Conservation (phyloP, 306 rosid species). For the Pterocarpus macrocarpus region DNA sequence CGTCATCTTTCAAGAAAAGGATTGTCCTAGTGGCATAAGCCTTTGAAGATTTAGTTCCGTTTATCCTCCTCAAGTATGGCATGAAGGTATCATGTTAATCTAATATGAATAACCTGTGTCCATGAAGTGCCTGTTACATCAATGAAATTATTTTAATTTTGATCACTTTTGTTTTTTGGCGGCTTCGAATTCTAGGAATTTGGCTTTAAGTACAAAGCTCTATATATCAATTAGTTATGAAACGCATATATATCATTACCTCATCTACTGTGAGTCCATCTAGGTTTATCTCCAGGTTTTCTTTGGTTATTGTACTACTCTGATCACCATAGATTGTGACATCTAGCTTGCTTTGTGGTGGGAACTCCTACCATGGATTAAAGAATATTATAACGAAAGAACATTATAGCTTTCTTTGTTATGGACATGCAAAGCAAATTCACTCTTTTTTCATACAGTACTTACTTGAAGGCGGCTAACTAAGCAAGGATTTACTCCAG, state of each 20-base stretch:
- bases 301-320: constrained; percentile 58
- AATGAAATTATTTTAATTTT: not conserved
- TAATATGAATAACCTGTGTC: constrained; percentile 62
- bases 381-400: too few relatives aligned
- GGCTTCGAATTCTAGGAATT: too few relatives aligned
- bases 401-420: too few relatives aligned
- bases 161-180: not conserved
- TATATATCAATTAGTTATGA: not conserved
- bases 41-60: constrained; percentile 40
- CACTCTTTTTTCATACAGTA: too few relatives aligned
- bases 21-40: constrained; percentile 68
- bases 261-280: constrained; percentile 59
- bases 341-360: constrained; percentile 71
- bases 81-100: constrained; percentile 69
- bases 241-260: constrained; percentile 40
- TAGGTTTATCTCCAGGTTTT: constrained; percentile 53
- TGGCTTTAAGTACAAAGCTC: not conserved
- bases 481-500: too few relatives aligned
- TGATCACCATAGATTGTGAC: constrained; percentile 65
- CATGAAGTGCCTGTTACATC: constrained; percentile 57
- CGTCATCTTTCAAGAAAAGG: constrained; percentile 62
- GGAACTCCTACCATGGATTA: constrained; percentile 69
- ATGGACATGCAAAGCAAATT: too few relatives aligned
- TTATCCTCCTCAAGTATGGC: constrained; percentile 62
- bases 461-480: too few relatives aligned